Conservation (phyloP, 805 yeast genomes). For the Starmera caribaea region DNA sequence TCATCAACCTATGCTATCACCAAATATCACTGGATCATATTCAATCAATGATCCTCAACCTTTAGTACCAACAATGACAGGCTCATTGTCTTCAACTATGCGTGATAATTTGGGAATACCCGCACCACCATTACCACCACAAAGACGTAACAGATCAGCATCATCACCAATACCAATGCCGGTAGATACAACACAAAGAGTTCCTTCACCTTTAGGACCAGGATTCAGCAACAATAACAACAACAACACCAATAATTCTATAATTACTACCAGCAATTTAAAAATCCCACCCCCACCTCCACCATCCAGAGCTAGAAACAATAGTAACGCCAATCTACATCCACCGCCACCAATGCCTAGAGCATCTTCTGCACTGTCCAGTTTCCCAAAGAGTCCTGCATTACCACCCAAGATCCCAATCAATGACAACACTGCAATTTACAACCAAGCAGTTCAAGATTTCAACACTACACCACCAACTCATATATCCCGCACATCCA, state of each 20-base stretch:
- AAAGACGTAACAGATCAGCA: constrained; percentile 11
- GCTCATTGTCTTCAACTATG: constrained; percentile 27
- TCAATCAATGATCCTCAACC: constrained; percentile 8
- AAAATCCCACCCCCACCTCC: constrained; percentile 24
- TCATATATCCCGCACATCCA: no score
- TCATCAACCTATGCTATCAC: constrained; percentile 5
- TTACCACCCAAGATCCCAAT: constrained; percentile 14
- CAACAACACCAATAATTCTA: constrained; percentile 27
- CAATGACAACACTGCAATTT: constrained; percentile 1
- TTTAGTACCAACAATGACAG: constrained; percentile 29
- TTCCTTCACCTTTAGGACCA: constrained; percentile 25
- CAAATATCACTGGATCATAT: constrained; percentile 2
- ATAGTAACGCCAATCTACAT: constrained; percentile 11
- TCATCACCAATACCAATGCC: constrained; percentile 13
- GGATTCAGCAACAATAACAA: constrained; percentile 31
- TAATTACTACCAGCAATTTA: constrained; percentile 17
- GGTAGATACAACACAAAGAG: constrained; percentile 6
- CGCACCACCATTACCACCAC: constrained; percentile 1
- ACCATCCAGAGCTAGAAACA: constrained; percentile 27
- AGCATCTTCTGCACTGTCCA: neutral
- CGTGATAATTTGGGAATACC: constrained; percentile 11
- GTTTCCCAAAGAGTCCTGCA: constrained; percentile 6
- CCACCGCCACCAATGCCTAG: constrained; percentile 8
- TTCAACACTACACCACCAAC: neutral
- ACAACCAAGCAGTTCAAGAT: constrained; percentile 8